Base-by-base conservation (phyloP, 495 filamentous ascomycete genomes). In the Viridothelium virens region DNA sequence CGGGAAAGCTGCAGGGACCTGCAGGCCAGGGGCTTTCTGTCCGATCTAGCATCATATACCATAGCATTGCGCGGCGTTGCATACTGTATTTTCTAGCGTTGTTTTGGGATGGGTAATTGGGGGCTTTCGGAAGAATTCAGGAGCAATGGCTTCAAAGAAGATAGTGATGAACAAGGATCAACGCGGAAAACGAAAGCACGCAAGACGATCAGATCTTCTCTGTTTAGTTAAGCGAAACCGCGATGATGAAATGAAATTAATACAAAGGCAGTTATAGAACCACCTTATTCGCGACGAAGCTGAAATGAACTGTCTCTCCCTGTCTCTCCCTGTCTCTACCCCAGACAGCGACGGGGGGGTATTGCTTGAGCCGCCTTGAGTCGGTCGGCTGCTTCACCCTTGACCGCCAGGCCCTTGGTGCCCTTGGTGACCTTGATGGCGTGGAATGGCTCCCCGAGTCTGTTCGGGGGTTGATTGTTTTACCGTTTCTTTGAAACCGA, bases 31-130 rank as follows among this genome's bases (percentile, higher is more conserved):
- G 53, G n/a, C 53, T 36, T 9, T 59, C 53, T 33, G 18, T 36
- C 53, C 6, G 53, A 31, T 59, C 53, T 59, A n/a, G 53, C 53
- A 59, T 59, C 53, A 59, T 59, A 59, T 36, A 33, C n/a, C 31
- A 59, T 59, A n/a, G 53, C 53, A 59, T 59, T 33, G 53, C 25
- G 53, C 18, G 53, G 53, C 31, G 53, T 59, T 59, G 5, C 33
- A 34, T 18, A 1, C 31, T 59, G 53, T 59, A 59, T 36, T 33
- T 34, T 34, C 14, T 59, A 59, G 53, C 53, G 53, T 18, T 59
- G 53, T 59, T 59, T 59, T 59, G 18, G 53, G 53, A 5, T 53
- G 25, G 25, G 25, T 25, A 25, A 53, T 14, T 53, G 48, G 10
- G 48, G 11, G 11, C 5, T 53, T 53, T 53, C 10, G 11, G 48